Evolutionary conservation across 1,284 basidiomycete genomes (phyloP).

Genomic region (Neolentinus lepideus): DNA sequence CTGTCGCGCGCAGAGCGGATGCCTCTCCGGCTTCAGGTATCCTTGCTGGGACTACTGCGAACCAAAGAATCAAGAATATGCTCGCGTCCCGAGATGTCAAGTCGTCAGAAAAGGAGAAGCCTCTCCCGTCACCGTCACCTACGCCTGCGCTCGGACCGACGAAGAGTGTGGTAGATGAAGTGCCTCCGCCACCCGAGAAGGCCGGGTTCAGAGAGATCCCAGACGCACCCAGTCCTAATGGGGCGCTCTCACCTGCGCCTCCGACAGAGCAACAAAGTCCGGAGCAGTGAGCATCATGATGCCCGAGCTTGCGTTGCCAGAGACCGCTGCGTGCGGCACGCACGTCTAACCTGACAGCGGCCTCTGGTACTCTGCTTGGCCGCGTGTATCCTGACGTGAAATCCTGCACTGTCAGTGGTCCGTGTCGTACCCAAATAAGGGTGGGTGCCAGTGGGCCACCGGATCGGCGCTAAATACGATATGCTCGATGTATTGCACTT

Average conservation of each 20-base stretch:
- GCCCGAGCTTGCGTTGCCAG: not conserved
- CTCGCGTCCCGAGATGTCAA: not conserved
- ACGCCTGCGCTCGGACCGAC: slow-evolving; percentile 4
- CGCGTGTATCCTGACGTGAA: too few species aligned
- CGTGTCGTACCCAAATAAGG: not conserved
- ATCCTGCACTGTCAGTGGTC: not conserved
- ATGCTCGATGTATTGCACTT: not conserved
- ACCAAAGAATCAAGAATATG: slow-evolving; percentile 2
- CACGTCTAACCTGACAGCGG: too few species aligned
- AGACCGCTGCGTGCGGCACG: too few species aligned
- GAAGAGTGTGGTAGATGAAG: slow-evolving; percentile 14
- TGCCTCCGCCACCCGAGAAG: slow-evolving; percentile 13
- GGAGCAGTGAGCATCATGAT: not conserved
- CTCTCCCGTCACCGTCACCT: slow-evolving; percentile 2
- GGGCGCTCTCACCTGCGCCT: not conserved
- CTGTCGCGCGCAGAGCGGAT: slow-evolving; percentile 26
- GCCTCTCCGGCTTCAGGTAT: slow-evolving; percentile 11
- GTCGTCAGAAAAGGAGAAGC: not conserved
- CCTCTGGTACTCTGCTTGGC: too few species aligned
- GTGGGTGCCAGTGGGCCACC: not conserved
- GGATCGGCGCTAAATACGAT: not conserved
- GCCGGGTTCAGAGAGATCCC: not conserved
- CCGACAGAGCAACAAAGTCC: not conserved
- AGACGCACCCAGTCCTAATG: not conserved
- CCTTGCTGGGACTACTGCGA: not conserved